Conservation (phyloP, 306 rosid genomes). For the Sindora glabra region DNA sequence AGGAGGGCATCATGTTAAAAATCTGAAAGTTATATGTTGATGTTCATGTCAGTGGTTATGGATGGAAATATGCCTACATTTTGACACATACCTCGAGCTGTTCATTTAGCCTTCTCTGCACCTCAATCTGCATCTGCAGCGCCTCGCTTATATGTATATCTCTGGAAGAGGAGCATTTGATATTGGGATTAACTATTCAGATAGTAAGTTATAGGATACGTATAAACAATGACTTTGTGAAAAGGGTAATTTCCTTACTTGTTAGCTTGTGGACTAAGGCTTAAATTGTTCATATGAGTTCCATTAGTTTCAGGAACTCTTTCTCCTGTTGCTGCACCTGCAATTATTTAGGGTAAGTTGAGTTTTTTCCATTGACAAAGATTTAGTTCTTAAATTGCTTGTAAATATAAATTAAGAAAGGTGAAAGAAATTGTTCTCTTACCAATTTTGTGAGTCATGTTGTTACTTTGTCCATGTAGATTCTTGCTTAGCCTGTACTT, state of each 20-base stretch:
- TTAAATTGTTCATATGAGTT: constrained; percentile 53
- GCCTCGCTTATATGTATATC: constrained; percentile 75
- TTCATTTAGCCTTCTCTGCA: constrained; percentile 87
- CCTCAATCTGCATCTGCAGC: constrained; percentile 92
- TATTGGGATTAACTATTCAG: constrained; percentile 15
- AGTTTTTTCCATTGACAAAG: constrained; percentile 1
- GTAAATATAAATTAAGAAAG: neutral
- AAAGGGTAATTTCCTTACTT: constrained; percentile 40
- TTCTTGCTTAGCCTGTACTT: constrained; percentile 95
- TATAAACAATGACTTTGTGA: neutral
- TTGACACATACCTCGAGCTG: constrained; percentile 74
- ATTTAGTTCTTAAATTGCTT: neutral
- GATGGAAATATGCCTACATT: neutral
- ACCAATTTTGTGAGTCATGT: constrained; percentile 56
- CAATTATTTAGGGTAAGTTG: constrained; percentile 11
- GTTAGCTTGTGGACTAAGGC: constrained; percentile 55
- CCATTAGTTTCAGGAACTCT: constrained; percentile 61
- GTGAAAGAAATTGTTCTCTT: constrained; percentile 17
- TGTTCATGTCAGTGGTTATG: neutral
- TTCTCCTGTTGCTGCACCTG: constrained; percentile 42
- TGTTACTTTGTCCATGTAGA: constrained; percentile 66
- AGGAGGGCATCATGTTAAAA: neutral
- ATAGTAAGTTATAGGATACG: neutral
- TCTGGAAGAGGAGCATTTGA: constrained; percentile 29
- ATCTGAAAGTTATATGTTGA: neutral